Percentiles rank a stretch among this genome's conserved stretches.
Conservation (phyloP, 257 asterid species). For the Nicotiana noctiflora region DNA sequence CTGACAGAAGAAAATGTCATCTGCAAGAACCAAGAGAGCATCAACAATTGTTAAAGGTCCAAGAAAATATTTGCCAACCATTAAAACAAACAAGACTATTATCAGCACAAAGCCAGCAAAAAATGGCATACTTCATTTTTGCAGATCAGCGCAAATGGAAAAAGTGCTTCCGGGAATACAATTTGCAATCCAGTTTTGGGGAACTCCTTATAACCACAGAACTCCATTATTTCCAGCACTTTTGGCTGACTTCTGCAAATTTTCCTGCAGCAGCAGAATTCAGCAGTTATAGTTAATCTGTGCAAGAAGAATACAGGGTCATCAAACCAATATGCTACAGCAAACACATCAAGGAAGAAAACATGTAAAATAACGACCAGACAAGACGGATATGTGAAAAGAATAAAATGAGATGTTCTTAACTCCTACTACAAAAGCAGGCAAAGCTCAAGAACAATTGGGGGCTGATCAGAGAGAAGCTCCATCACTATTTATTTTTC, state of each 20-base stretch:
- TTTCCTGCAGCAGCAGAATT: constrained; percentile 50
- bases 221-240: constrained; percentile 61
- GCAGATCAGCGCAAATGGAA: constrained; percentile 70
- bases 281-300: constrained; percentile 8
- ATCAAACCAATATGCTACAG: not conserved
- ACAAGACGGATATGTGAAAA: constrained; percentile 4
- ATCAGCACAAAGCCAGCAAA: not conserved
- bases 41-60: not conserved
- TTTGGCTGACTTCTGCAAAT: constrained; percentile 43
- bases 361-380: not conserved
- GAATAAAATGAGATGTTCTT: constrained; percentile 2
- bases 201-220: constrained; percentile 42
- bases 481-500: not conserved
- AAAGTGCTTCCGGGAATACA: constrained; percentile 61
- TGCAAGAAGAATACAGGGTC: constrained; percentile 9
- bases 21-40: constrained; percentile 7
- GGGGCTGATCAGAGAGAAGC: not conserved
- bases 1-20: constrained; percentile 13
- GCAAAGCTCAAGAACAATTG: not conserved
- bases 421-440: constrained; percentile 6
- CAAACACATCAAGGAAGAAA: not conserved
- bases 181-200: constrained; percentile 61
- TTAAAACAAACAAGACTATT: constrained; percentile 3
- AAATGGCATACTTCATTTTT: constrained; percentile 47
- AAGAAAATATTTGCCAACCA: not conserved